Evolutionary conservation across 2,329 filamentous ascomycete genomes (phyloP).

Genomic region (Penicillium paneum): DNA sequence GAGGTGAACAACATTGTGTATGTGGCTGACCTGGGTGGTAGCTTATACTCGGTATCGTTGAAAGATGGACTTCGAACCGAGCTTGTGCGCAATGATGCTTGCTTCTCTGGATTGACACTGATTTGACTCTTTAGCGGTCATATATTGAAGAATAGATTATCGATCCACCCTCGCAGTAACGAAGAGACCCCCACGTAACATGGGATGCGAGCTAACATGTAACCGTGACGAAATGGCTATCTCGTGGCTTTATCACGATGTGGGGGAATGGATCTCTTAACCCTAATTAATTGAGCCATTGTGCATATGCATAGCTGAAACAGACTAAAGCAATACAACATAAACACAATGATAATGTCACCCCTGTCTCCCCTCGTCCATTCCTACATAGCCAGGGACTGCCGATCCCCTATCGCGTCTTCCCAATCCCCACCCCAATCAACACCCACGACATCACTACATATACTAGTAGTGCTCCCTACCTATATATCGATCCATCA

Average conservation of each 20-base stretch:
- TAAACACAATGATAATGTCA: neutral
- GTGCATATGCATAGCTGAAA: neutral
- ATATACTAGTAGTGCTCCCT: neutral
- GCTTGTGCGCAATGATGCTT: constrained; percentile 17
- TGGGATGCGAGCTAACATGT: neutral
- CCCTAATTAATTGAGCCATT: neutral
- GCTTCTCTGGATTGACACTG: constrained; percentile 21
- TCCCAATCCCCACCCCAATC: neutral
- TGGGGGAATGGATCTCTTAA: neutral
- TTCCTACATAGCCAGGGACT: neutral
- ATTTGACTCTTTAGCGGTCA: constrained; percentile 2
- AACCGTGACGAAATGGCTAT: neutral
- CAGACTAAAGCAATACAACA: neutral
- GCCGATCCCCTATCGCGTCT: neutral
- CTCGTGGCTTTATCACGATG: neutral
- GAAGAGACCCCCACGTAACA: neutral
- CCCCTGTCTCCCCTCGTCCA: constrained; percentile 1
- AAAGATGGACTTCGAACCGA: constrained; percentile 20
- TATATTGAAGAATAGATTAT: neutral
- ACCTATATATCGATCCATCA: neutral
- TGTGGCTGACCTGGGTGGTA: constrained; percentile 26
- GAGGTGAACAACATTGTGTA: constrained; percentile 21
- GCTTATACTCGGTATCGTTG: constrained; percentile 22
- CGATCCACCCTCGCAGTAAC: neutral
- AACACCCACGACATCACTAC: neutral